Conservation (phyloP, 73 alveolate species). For the Paramecium bursaria region DNA sequence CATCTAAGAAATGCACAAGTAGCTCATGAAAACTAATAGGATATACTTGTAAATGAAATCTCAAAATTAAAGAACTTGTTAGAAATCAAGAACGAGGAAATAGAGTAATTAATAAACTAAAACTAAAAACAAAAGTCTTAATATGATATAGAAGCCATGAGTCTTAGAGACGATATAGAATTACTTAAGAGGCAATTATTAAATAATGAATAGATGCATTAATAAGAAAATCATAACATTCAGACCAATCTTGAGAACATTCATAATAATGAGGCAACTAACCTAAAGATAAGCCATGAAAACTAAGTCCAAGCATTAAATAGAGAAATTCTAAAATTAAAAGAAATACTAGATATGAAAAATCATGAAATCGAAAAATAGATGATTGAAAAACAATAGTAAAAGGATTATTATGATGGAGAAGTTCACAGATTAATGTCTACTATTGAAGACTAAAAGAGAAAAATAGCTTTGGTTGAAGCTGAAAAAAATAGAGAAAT, state of each 20-base stretch:
- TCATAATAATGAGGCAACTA: conserved; percentile 57
- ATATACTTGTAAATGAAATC: conserved; percentile 2
- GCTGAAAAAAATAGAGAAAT: conserved; percentile 57
- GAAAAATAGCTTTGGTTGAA: conserved; percentile 14
- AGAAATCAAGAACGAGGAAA: conserved; percentile 46
- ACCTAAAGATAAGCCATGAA: conserved; percentile 29
- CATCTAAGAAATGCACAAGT: conserved; percentile 17
- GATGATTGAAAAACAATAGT: conserved; percentile 31
- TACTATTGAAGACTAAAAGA: conserved; percentile 53
- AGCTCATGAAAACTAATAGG: conserved; percentile 50
- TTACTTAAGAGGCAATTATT: conserved; percentile 23
- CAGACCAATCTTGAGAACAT: conserved; percentile 5
- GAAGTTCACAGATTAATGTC: conserved; percentile 23
- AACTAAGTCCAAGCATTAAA: conserved; percentile 41
- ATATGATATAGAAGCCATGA: not conserved
- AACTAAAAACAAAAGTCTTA: not conserved
- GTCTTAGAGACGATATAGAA: conserved; percentile 44
- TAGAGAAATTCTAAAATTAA: conserved; percentile 40
- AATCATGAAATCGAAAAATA: conserved; percentile 32
- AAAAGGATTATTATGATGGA: conserved; percentile 60
- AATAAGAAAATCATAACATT: conserved; percentile 39
- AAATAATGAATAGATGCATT: conserved; percentile 31
- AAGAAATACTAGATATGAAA: conserved; percentile 34
- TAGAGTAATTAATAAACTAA: conserved; percentile 11
- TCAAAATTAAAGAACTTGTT: conserved; percentile 8